These are phyloP conservation scores for Lactarius psammicola DNA, from an alignment of 768 basidiomycete species.

Conservation along the genomic window DNA sequence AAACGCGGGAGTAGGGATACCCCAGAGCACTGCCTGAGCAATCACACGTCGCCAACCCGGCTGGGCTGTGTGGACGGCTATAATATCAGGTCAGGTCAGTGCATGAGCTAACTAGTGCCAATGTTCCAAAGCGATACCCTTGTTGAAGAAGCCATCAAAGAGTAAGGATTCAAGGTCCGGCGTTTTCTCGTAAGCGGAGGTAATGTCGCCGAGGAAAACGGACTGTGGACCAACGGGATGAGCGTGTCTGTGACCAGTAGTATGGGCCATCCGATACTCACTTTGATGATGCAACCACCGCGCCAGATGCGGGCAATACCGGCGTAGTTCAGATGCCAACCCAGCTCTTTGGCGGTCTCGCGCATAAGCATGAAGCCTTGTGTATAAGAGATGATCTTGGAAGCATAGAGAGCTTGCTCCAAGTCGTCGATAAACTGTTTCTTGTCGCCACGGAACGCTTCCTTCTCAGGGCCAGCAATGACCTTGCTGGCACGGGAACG, in stretches of 20 bases:
- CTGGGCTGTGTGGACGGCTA: constrained; percentile 90
- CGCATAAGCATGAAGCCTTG: constrained; percentile 99
- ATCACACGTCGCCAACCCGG: constrained; percentile 97
- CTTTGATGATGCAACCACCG: constrained; percentile 99
- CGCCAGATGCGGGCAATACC: constrained; percentile 99
- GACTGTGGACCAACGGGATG: constrained; percentile 37
- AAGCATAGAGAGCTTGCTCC: constrained; percentile 98
- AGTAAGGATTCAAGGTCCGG: constrained; percentile 84
- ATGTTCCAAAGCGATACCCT: constrained; percentile 47
- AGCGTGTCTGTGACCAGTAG: constrained; percentile 30
- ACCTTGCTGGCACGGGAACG: constrained; percentile 90
- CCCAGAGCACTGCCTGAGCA: constrained; percentile 96
- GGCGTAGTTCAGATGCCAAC: constrained; percentile 95
- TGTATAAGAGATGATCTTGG: constrained; percentile 99
- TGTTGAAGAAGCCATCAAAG: constrained; percentile 97
- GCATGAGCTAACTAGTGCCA: not conserved
- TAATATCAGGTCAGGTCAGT: constrained; percentile 15
- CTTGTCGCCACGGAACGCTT: constrained; percentile 96
- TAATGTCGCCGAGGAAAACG: constrained; percentile 94
- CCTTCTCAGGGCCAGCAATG: constrained; percentile 87
- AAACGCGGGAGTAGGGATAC: constrained; percentile 96
- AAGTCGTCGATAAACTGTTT: constrained; percentile 98
- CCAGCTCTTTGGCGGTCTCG: constrained; percentile 90
- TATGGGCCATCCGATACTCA: constrained; percentile 31
- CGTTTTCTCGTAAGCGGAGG: constrained; percentile 86